Base-by-base conservation (phyloP, 495 filamentous ascomycete species). In the Chlorociboria aeruginascens region DNA sequence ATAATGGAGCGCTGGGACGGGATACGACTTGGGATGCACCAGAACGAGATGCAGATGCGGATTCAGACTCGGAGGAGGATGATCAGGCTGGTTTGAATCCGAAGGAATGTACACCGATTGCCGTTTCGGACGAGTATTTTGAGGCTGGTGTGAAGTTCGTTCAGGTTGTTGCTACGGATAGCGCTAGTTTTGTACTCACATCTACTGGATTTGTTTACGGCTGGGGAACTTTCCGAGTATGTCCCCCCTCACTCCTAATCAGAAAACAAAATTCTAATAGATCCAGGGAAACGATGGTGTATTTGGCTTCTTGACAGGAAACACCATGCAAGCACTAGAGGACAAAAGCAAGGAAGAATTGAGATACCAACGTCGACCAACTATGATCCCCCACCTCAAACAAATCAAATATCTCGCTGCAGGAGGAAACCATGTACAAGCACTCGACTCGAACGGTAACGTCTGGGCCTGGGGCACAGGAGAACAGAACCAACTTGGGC, bases 381-480 rank as follows among this genome's bases (percentile, higher is more conserved):
- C 63, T 0, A 63, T 66, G 12, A 63, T 81, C 40, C 56, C 63
- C 1, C 59, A 66, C 9, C 59, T 87, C 30, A 78, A 75, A 59
- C 74, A 81, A 32, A 75, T 89, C 55, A 76, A 65, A 29, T 47
- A 69, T 6, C 66, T 89, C 33, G 70, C 71, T 25, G 69, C 72
- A 31, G 84, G 84, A 37, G 69, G 71, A n/a, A 82, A 89, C 61
- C 84, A 89, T 61, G 66, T 79, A 33, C 72, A 85, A 20, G 84
- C 82, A 0, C 68, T 86, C 32, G 77, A 83, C 56, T 66, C 64
- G 10, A 69, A 76, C 46, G 81, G 81, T 45, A 71, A 71, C 34
- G 74, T 87, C 43, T 82, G 65, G 49, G 72, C 76, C 41, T 89
- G 83, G 84, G 85, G 85, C 40, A 69, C 69, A 43, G 81, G 82